These are phyloP conservation scores for Delphinella strobiligena DNA, from an alignment of 2,329 filamentous ascomycete species.

Conservation along the genomic window DNA sequence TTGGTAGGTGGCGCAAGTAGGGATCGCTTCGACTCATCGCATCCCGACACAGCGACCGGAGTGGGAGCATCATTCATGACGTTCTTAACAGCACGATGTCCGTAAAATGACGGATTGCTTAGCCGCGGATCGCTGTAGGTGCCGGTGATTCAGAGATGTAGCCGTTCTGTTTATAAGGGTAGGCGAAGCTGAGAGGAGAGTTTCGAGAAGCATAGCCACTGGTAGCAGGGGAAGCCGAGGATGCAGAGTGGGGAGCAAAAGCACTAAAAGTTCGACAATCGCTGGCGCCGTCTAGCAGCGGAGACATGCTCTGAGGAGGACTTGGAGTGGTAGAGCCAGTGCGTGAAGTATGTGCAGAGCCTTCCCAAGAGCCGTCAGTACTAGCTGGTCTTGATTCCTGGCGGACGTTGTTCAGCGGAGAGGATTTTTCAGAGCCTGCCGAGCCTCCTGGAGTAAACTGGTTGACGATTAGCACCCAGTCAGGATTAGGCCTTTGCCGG, in stretches of 20 bases:
- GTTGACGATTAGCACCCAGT: conserved; percentile 25
- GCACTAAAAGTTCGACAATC: conserved; percentile 14
- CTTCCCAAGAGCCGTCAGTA: conserved; percentile 7
- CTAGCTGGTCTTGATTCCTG: conserved; percentile 3
- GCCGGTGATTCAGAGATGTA: conserved; percentile 21
- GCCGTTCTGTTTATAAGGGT: conserved; percentile 23
- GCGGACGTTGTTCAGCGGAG: conserved; percentile 10
- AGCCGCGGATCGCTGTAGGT: conserved; percentile 24
- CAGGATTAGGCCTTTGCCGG: conserved; percentile 23
- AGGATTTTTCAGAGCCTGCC: conserved; percentile 10
- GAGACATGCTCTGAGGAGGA: conserved; percentile 9
- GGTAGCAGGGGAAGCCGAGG: conserved; percentile 17
- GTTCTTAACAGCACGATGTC: not conserved
- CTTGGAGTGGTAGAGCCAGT: conserved; percentile 10
- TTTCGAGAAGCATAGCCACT: conserved; percentile 15
- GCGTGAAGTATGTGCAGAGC: conserved; percentile 5
- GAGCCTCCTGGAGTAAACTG: conserved; percentile 12
- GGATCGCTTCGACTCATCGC: not conserved
- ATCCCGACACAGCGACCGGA: not conserved
- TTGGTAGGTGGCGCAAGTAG: not conserved
- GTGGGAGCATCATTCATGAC: not conserved
- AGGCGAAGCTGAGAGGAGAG: conserved; percentile 23
- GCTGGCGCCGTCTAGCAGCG: conserved; percentile 17
- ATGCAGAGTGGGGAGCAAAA: conserved; percentile 17
- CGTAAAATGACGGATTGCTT: conserved; percentile 5